Percentiles rank a stretch among this genome's conserved stretches.
Evolutionary conservation across 129 eudicot genomes (phyloP).

Genomic region (Glebionis coronaria): DNA sequence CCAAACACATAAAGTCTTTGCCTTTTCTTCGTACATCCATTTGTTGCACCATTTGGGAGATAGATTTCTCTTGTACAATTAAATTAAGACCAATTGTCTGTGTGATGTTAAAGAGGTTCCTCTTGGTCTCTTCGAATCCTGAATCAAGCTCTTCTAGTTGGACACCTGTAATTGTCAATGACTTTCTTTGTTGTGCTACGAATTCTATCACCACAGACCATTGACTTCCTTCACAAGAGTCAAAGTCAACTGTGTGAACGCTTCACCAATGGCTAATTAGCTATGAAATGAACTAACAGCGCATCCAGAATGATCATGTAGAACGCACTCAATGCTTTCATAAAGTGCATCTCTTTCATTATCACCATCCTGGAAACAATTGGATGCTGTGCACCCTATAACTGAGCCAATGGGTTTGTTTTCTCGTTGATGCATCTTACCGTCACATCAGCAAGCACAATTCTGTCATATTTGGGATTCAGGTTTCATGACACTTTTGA

Average conservation of each 20-base stretch:
- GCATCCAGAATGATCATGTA: constrained; percentile 50
- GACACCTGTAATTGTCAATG: constrained; percentile 43
- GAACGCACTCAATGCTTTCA: constrained; percentile 47
- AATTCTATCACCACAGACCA: constrained; percentile 62
- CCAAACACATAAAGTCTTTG: constrained; percentile 46
- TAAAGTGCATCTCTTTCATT: too few species aligned
- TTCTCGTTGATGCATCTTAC: too few species aligned
- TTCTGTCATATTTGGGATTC: too few species aligned
- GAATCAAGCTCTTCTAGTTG: constrained; percentile 32
- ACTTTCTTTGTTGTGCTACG: constrained; percentile 23
- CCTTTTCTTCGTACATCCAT: neutral
- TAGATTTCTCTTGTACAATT: constrained; percentile 32
- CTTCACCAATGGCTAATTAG: constrained; percentile 51
- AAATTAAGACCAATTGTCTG: constrained; percentile 35
- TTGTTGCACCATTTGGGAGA: constrained; percentile 22
- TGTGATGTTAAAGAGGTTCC: constrained; percentile 39
- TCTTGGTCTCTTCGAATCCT: constrained; percentile 41
- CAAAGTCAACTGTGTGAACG: constrained; percentile 54
- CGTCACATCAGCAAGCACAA: too few species aligned
- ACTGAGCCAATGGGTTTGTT: too few species aligned
- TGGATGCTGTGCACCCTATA: too few species aligned
- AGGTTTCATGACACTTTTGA: too few species aligned
- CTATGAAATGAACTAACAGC: constrained; percentile 55
- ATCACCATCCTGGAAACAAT: too few species aligned
- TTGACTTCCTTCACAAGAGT: constrained; percentile 52